Evolutionary conservation across 768 basidiomycete genomes (phyloP).

Genomic region (Lactarius evosmus): DNA sequence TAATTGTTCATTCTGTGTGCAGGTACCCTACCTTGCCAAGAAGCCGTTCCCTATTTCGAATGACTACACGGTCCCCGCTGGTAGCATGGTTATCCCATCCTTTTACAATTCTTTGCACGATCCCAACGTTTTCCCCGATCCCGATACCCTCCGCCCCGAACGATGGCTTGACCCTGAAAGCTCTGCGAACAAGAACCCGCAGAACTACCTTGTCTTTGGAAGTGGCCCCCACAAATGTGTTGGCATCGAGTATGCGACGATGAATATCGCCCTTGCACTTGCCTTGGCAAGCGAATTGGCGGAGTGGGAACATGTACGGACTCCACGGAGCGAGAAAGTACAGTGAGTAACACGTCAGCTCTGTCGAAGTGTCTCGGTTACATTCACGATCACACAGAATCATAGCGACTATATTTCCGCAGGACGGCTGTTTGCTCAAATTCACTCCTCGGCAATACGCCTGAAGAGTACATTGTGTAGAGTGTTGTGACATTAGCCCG

Average conservation of each 20-base stretch:
- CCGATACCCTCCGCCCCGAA: constrained; percentile 79
- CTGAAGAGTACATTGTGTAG: constrained; percentile 9
- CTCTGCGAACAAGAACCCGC: constrained; percentile 76
- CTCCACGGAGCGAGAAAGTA: constrained; percentile 73
- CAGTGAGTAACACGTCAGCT: constrained; percentile 53
- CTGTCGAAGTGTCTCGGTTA: not conserved
- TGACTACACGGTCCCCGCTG: constrained; percentile 89
- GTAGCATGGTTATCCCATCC: constrained; percentile 92
- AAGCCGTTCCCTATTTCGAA: constrained; percentile 89
- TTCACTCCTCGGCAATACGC: constrained; percentile 54
- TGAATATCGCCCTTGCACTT: constrained; percentile 85
- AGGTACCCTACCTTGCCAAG: constrained; percentile 92
- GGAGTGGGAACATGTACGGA: constrained; percentile 86
- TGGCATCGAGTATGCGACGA: constrained; percentile 85
- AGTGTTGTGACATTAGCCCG: not conserved
- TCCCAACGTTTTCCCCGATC: constrained; percentile 79
- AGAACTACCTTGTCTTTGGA: constrained; percentile 96
- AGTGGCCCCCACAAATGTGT: constrained; percentile 92
- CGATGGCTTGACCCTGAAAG: constrained; percentile 88
- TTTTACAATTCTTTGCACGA: constrained; percentile 94
- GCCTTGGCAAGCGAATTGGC: constrained; percentile 77
- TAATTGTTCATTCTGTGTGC: constrained; percentile 10
- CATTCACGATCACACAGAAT: constrained; percentile 48
- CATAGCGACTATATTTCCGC: constrained; percentile 96
- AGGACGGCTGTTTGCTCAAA: constrained; percentile 83